Evolutionary conservation across 2,329 filamentous ascomycete genomes (phyloP), one percentile per base, ranked within the genome.

Genomic region (Sarocladium strictum): DNA sequence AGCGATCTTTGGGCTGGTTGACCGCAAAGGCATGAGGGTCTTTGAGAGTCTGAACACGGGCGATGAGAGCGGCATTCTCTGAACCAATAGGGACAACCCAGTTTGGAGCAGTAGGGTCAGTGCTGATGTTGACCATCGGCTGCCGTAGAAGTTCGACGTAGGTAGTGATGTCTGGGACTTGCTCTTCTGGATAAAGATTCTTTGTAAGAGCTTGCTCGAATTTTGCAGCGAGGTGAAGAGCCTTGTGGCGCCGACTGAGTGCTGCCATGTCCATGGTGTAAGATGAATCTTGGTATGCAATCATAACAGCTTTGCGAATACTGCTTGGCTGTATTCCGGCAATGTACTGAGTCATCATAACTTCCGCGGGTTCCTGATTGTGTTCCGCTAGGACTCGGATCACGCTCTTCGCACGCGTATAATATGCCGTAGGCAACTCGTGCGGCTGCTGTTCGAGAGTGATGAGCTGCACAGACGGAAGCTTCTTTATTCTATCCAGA

Each of bases 161-260:
- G 12, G 70, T 65, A 54, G 66, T 65, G 41, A 85, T 67, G 33
- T 69, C 62, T 3, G 64, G 60, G 17, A 65, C 57, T 40, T 72
- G 62, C 1, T 64, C 53, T 2, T 67, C 64, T 0, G 69, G 63
- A 58, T 82, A 85, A 1, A 76, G 54, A 11, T 71, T 68, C 32
- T 75, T 76, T 19, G 73, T 71, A 2, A 84, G 60, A 2, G 79
- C 80, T 56, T 69, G 73, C 59, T 83, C 76, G 55, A 84, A 79
- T 50, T 84, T 79, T 21, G 67, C 63, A 4, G 76, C 80, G 26
- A 86, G 72, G 60, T 85, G 77, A 15, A 84, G 64, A 51, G 72
- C 73, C 62, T 79, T 79, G 65, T 86, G 83, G 33, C 69, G 71
- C 54, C 72, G 72, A 2, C 73, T 71, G 5, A 80, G 65, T 2